Evolutionary conservation across 352 stramenopile species (phyloP), one percentile per base, ranked within the genome.

Genomic region (Thraustochytrium sp.): DNA sequence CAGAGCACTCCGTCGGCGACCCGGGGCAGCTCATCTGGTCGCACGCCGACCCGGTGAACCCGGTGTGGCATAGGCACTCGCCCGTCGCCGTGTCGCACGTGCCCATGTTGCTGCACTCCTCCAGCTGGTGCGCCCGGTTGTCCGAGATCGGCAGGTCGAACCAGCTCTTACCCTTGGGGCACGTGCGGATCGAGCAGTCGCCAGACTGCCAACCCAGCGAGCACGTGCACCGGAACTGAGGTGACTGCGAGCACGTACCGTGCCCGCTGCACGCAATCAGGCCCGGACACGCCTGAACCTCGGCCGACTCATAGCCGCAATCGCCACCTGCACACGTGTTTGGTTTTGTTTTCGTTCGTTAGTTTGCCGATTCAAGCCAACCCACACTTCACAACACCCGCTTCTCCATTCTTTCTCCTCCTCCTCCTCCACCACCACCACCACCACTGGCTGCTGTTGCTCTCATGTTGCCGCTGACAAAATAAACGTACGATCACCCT

Each of bases 251-350:
- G 48, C 91, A 94, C 40, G 34, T 48, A 21, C 91, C 91, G 59
- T 91, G 90, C 9, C 86, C 89, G 73, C 87, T 91, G 82, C 91
- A 95, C 11, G 76, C 29, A 37, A 84, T 46, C 93, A 11, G 91
- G 31, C 90, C 89, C 8, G 91, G 90, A 77, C 90, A 93, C 18
- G 80, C 74, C 36, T 85, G 64, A 29, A 88, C 95, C 26, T 92
- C 89, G 62, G 91, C 89, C 72, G 93, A 92, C 18, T 90, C 90
- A 68, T 91, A 92, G 13, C 94, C 95, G 65, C 95, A 98, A 85
- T 98, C 94, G 18, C 92, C 95, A 29, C 93, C 48, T 55, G 48
- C n/a, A 23, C 16, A 23, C n/a, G 18, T 55, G 48, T 23, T 23
- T 23, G 48, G 18, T 23, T 23, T 23, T 55, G 18, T 55, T 55